These are phyloP conservation scores for Ascochyta clinopodiicola DNA, from an alignment of 2,329 filamentous ascomycete genomes.

Conservation along the genomic window DNA sequence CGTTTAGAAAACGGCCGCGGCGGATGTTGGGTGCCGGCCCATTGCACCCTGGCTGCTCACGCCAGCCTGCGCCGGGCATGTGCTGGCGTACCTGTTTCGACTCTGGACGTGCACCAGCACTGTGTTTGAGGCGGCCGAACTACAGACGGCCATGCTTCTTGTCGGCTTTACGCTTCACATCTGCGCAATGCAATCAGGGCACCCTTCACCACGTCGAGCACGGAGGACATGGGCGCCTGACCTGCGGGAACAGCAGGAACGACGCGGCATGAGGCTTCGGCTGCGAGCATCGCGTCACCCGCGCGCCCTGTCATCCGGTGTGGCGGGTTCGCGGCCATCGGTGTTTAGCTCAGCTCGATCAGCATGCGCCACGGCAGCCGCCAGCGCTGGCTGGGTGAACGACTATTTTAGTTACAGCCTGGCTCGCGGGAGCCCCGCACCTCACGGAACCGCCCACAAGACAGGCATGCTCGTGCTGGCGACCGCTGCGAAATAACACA, in stretches of 20 bases:
- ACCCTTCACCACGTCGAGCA: conserved; percentile 6
- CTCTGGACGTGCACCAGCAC: conserved; percentile 22
- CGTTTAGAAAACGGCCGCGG: conserved; percentile 42
- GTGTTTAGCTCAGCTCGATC: conserved; percentile 37
- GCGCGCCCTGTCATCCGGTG: conserved; percentile 40
- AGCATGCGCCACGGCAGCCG: conserved; percentile 32
- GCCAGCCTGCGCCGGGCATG: conserved; percentile 22
- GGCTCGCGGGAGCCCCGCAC: conserved; percentile 32
- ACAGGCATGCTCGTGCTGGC: conserved; percentile 22
- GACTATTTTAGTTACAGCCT: conserved; percentile 34
- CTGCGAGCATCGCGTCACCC: conserved; percentile 35
- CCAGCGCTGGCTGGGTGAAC: not conserved
- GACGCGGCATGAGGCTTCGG: conserved; percentile 24
- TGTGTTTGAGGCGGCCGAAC: conserved; percentile 32
- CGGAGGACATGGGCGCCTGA: conserved; percentile 20
- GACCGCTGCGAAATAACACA: not conserved
- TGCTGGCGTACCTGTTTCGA: conserved; percentile 45
- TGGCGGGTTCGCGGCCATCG: conserved; percentile 33
- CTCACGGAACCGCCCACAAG: conserved; percentile 27
- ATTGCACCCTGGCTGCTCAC: conserved; percentile 19
- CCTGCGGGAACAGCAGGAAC: conserved; percentile 19
- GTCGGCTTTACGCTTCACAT: conserved; percentile 20
- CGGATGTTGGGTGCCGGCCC: conserved; percentile 41
- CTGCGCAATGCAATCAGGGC: conserved; percentile 4
- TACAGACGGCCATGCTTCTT: conserved; percentile 15